A percentile compares a stretch with the other conserved stretches of the same genome.
These are phyloP conservation scores for Paecilomyces fulvus DNA, from an alignment of 2,329 filamentous ascomycete species.

Conservation along the genomic window DNA sequence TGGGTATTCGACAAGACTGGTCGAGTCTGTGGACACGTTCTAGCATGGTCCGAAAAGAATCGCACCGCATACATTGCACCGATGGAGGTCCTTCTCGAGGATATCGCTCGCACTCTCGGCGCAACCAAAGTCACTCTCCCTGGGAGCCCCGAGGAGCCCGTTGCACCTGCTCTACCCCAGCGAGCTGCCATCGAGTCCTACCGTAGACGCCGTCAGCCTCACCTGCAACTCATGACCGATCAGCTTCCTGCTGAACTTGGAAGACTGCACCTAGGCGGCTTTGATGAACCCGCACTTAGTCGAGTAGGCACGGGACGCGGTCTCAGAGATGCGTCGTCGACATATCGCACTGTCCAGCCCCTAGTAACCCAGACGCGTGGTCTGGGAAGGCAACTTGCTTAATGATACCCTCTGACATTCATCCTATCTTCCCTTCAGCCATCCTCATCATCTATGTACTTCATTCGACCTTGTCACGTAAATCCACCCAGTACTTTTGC, in stretches of 20 bases:
- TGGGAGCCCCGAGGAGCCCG: slow-evolving; percentile 28
- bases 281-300: slow-evolving; percentile 11
- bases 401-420: background rate
- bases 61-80: slow-evolving; percentile 85
- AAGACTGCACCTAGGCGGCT: slow-evolving; percentile 11
- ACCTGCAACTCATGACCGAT: slow-evolving; percentile 14
- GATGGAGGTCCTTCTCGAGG: slow-evolving; percentile 81
- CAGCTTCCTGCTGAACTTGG: slow-evolving; percentile 21
- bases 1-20: slow-evolving; percentile 87
- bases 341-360: slow-evolving; percentile 17
- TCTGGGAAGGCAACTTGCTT: slow-evolving; percentile 31
- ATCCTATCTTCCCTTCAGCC: too few relatives aligned
- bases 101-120: slow-evolving; percentile 71
- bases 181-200: slow-evolving; percentile 8
- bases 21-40: slow-evolving; percentile 76
- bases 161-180: slow-evolving; percentile 13
- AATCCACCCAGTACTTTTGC: background rate
- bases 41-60: slow-evolving; percentile 77
- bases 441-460: background rate
- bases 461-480: background rate
- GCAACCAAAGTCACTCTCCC: slow-evolving; percentile 65
- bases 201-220: slow-evolving; percentile 13
- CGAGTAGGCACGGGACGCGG: slow-evolving; percentile 9
- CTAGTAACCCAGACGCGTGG: slow-evolving; percentile 25
- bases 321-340: slow-evolving; percentile 13